phyloP scores from a whole-genome alignment of 805 yeast genomes.

The Isabelozyma pseudorhagii region DNA sequence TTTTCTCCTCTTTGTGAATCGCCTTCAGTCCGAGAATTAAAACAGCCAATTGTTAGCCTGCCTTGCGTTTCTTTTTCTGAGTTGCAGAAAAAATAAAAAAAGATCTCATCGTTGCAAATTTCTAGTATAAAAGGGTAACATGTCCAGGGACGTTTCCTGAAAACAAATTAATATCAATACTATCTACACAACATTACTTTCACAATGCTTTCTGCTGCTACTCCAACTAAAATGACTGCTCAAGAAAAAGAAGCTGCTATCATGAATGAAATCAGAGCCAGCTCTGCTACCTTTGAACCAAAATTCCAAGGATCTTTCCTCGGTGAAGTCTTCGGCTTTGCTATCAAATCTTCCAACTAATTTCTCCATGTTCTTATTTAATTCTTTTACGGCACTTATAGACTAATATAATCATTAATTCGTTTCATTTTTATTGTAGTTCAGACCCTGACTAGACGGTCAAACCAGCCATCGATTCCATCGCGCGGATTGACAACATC shows the following conservation, averaged over 20 bases:
- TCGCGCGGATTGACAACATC: constrained; percentile 36
- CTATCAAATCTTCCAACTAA: constrained; percentile 12
- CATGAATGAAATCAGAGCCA: constrained; percentile 42
- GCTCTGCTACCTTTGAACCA: constrained; percentile 30
- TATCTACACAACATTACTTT: not conserved
- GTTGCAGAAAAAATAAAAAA: not conserved
- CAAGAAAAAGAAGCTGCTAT: constrained; percentile 45
- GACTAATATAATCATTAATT: not conserved
- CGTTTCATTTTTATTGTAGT: not conserved
- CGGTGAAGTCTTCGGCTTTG: constrained; percentile 40
- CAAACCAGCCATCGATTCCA: constrained; percentile 48
- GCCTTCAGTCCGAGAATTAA: not conserved
- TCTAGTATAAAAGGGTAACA: not conserved
- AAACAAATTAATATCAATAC: not conserved
- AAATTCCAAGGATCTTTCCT: constrained; percentile 40
- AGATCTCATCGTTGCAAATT: not conserved
- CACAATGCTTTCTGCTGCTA: not conserved
- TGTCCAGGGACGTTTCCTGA: not conserved
- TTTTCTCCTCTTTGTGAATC: not conserved
- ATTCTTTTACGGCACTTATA: not conserved
- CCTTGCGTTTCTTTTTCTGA: not conserved
- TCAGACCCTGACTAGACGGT: constrained; percentile 26
- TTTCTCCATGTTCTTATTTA: not conserved
- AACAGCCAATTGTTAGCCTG: not conserved
- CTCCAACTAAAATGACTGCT: constrained; percentile 25